Evolutionary conservation across 139 green algal species (phyloP).

Genomic region (Chlorella vulgaris): DNA sequence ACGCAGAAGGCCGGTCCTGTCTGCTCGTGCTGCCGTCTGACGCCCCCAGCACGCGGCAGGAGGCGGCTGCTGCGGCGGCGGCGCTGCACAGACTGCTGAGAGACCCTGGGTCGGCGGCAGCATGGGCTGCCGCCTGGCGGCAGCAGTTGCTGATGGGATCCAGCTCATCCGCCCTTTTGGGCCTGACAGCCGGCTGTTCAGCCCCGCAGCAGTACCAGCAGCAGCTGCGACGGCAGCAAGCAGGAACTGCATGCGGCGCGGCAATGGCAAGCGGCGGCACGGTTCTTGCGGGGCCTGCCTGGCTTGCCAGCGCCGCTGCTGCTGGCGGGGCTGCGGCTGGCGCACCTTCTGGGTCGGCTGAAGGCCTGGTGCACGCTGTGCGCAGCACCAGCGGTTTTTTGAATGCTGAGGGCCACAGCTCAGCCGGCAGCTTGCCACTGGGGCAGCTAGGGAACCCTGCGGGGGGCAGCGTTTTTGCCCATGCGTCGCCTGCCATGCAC

Average conservation of each 20-base stretch:
- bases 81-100: constrained; percentile 52
- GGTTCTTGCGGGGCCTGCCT: neutral
- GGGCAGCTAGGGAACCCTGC: no score
- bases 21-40: constrained; percentile 69
- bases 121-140: neutral
- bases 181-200: constrained; percentile 5
- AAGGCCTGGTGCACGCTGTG: neutral
- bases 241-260: neutral
- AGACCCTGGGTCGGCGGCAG: constrained; percentile 30
- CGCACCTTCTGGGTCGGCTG: no score
- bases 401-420: neutral
- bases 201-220: neutral
- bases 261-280: neutral
- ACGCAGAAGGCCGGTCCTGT: constrained; percentile 43
- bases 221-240: neutral
- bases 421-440: neutral
- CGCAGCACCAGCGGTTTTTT: neutral
- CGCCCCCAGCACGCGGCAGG: constrained; percentile 46
- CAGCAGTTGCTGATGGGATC: constrained; percentile 25
- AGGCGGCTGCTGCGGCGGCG: constrained; percentile 38
- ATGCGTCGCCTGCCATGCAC: neutral
- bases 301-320: neutral
- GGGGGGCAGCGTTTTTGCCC: no score
- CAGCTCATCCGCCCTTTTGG: constrained; percentile 29
- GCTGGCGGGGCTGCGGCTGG: neutral